A percentile compares a stretch with the other conserved stretches of the same genome.
Evolutionary conservation across 495 filamentous ascomycete genomes (phyloP).

Genomic region (Trichoderma reesei): DNA sequence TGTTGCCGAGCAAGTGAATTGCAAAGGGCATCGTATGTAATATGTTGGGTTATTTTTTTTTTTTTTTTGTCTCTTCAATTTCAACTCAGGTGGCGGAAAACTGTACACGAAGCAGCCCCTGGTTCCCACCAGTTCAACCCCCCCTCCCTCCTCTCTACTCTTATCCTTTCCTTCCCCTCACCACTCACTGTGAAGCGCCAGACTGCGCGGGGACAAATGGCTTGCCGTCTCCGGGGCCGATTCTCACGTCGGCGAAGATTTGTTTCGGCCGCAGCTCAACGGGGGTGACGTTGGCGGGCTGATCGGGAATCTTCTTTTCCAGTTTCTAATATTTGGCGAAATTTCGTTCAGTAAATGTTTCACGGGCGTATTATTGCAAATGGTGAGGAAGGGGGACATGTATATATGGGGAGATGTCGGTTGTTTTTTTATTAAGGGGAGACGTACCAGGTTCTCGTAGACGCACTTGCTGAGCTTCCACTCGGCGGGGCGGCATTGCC

Average conservation of each 20-base stretch:
- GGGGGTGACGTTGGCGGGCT: slow-evolving; percentile 64
- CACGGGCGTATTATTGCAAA: no score
- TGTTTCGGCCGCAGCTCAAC: slow-evolving; percentile 75
- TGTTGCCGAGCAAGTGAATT: neutral
- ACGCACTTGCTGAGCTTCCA: slow-evolving; percentile 84
- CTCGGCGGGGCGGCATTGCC: slow-evolving; percentile 75
- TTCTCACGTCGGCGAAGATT: slow-evolving; percentile 54
- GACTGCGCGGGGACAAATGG: slow-evolving; percentile 25
- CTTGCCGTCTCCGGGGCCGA: slow-evolving; percentile 29
- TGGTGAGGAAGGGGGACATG: no score
- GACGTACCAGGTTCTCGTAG: slow-evolving; percentile 82
- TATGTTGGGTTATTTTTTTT: neutral
- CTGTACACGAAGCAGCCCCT: neutral
- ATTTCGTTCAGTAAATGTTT: no score
- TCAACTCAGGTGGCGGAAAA: neutral
- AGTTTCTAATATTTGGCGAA: no score
- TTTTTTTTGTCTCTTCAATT: no score
- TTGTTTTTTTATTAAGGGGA: neutral
- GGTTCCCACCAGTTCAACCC: neutral
- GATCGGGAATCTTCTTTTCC: slow-evolving; percentile 80
- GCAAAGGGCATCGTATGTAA: neutral
- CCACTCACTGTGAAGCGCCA: slow-evolving; percentile 3
- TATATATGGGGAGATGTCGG: no score
- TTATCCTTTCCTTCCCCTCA: no score
- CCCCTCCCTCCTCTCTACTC: no score